These are phyloP conservation scores for Kernera saxatilis DNA, from an alignment of 345 rosid species.

Conservation along the genomic window DNA sequence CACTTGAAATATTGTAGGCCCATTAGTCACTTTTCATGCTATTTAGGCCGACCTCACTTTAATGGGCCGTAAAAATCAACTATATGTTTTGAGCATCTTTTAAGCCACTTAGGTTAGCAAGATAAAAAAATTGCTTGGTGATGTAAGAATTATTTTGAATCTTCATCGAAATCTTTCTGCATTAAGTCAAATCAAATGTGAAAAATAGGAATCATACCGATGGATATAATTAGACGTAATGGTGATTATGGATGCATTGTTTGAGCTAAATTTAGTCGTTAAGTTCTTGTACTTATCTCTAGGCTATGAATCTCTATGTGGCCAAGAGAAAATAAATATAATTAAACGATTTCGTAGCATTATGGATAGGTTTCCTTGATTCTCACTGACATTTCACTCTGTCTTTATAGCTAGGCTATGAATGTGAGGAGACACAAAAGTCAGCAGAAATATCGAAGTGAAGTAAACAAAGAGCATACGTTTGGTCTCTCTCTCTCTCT, in stretches of 20 bases:
- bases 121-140: neutral
- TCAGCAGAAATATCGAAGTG: constrained; percentile 16
- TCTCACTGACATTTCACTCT: constrained; percentile 25
- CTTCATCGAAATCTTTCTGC: neutral
- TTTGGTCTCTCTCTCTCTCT: neutral
- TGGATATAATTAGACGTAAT: neutral
- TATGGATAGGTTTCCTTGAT: constrained; percentile 13
- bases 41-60: neutral
- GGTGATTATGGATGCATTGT: neutral
- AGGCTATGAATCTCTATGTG: neutral
- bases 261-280: neutral
- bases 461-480: constrained; percentile 16
- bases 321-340: neutral
- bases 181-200: neutral
- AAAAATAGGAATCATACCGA: neutral
- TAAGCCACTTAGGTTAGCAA: neutral
- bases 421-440: constrained; percentile 24
- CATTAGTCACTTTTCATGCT: neutral
- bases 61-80: neutral
- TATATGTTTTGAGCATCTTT: neutral
- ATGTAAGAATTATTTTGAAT: neutral
- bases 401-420: constrained; percentile 15
- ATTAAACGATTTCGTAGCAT: neutral
- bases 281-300: neutral
- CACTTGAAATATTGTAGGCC: neutral